Conservation (phyloP, 345 rosid genomes). For the Bruguiera parviflora region DNA sequence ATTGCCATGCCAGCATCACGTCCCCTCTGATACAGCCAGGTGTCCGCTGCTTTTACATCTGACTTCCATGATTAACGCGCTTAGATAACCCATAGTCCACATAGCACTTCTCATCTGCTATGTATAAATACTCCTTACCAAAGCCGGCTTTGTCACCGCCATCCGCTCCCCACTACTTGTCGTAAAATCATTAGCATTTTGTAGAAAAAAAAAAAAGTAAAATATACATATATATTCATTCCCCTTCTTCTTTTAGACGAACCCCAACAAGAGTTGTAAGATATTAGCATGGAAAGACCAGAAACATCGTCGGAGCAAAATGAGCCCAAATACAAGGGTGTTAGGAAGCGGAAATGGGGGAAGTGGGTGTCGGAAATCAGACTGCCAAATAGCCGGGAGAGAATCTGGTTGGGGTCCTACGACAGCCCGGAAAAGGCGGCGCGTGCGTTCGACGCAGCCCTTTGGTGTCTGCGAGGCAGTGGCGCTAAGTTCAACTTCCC, state of each 20-base stretch:
- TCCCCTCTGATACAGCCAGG: neutral
- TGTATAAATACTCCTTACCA: neutral
- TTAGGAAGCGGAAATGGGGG: slow-evolving; percentile 88
- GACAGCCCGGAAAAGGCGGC: slow-evolving; percentile 79
- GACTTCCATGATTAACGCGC: slow-evolving; percentile 21
- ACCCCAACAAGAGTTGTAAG: too few relatives aligned
- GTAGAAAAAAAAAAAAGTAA: too few relatives aligned
- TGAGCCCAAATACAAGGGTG: slow-evolving; percentile 66
- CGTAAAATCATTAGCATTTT: neutral
- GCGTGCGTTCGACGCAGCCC: slow-evolving; percentile 87
- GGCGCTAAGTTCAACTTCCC: slow-evolving; percentile 72
- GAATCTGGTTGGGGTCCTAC: slow-evolving; percentile 86
- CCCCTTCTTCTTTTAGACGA: too few relatives aligned
- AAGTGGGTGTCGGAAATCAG: slow-evolving; percentile 92
- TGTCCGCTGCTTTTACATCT: slow-evolving; percentile 6
- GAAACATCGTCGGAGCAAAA: slow-evolving; percentile 8
- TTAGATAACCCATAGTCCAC: slow-evolving; percentile 9
- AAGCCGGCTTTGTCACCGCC: slow-evolving; percentile 23
- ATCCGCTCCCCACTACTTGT: neutral
- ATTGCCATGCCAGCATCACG: neutral
- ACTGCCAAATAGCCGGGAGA: slow-evolving; percentile 80
- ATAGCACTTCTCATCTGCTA: neutral
- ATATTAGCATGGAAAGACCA: slow-evolving; percentile 16
- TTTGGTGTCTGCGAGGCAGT: slow-evolving; percentile 60
- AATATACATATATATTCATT: too few relatives aligned